phyloP scores from a whole-genome alignment of 148 eudicot species.

The Hydrangea macrophylla region DNA sequence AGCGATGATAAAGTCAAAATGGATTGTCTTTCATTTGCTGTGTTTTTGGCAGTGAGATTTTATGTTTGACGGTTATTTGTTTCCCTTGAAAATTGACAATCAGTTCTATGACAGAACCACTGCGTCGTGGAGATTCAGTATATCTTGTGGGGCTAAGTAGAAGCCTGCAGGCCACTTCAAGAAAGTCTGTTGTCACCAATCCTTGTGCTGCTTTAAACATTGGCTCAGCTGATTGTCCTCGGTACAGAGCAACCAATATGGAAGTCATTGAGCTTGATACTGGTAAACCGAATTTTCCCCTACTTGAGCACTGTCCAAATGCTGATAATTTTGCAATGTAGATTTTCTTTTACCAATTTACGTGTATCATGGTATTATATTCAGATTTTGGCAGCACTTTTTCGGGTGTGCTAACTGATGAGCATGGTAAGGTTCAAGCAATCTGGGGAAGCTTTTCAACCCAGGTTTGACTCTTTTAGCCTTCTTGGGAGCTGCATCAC shows the following conservation, averaged over 20 bases:
- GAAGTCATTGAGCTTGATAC: constrained; percentile 98
- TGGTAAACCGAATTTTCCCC: constrained; percentile 38
- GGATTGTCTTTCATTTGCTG: not conserved
- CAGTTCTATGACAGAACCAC: constrained; percentile 54
- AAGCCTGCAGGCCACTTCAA: constrained; percentile 87
- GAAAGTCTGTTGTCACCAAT: constrained; percentile 92
- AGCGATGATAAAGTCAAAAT: not conserved
- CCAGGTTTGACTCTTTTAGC: constrained; percentile 45
- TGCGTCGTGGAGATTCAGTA: constrained; percentile 90
- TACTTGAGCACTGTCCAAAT: not conserved
- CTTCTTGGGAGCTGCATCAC: constrained; percentile 15
- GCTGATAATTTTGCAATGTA: not conserved
- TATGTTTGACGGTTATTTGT: not conserved
- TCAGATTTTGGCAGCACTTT: constrained; percentile 94
- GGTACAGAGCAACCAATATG: constrained; percentile 94
- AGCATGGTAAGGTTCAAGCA: constrained; percentile 87
- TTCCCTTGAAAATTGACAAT: constrained; percentile 9
- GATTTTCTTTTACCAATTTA: not conserved
- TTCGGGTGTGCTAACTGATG: constrained; percentile 89
- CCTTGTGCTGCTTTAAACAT: constrained; percentile 84
- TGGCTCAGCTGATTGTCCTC: constrained; percentile 90
- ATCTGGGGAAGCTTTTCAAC: constrained; percentile 98
- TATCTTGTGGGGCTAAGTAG: constrained; percentile 94
- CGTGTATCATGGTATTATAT: constrained; percentile 10
- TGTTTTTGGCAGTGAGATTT: not conserved